phyloP scores from a whole-genome alignment of 768 basidiomycete genomes.

The Leccinum longicurvipes region DNA sequence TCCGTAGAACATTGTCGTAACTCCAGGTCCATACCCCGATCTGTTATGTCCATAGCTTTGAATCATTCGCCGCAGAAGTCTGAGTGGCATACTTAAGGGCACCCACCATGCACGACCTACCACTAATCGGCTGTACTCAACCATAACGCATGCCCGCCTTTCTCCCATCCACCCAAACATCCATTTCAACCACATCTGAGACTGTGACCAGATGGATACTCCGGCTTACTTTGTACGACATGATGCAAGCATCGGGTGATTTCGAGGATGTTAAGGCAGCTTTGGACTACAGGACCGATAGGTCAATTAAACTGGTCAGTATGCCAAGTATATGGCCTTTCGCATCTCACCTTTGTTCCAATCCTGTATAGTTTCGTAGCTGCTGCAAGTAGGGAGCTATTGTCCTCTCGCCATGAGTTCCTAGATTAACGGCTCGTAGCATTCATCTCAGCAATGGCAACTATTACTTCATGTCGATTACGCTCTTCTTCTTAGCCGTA shows the following conservation, averaged over 20 bases:
- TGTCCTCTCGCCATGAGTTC: not conserved
- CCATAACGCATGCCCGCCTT: not conserved
- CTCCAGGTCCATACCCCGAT: no score
- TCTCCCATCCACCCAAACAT: slow-evolving; percentile 8
- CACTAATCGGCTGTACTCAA: not conserved
- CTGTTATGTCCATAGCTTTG: no score
- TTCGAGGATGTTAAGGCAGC: slow-evolving; percentile 19
- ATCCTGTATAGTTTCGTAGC: slow-evolving; percentile 10
- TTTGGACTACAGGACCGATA: slow-evolving; percentile 14
- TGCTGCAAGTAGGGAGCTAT: slow-evolving; percentile 9
- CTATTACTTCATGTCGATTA: slow-evolving; percentile 9
- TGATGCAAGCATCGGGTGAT: slow-evolving; percentile 15
- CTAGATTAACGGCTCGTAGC: slow-evolving; percentile 9
- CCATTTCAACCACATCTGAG: not conserved
- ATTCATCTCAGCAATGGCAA: slow-evolving; percentile 14
- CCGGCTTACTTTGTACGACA: slow-evolving; percentile 14
- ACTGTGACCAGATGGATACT: not conserved
- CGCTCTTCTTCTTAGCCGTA: slow-evolving; percentile 15
- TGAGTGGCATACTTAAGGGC: slow-evolving; percentile 4
- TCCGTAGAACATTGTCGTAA: no score
- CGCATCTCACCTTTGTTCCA: not conserved
- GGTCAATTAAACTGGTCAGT: slow-evolving; percentile 24
- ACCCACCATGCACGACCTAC: not conserved
- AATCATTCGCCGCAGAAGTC: no score
- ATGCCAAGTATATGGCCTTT: not conserved